Evolutionary conservation across 2,329 filamentous ascomycete species (phyloP), one percentile per base, ranked within the genome.

Genomic region (Fusarium decemcellulare): DNA sequence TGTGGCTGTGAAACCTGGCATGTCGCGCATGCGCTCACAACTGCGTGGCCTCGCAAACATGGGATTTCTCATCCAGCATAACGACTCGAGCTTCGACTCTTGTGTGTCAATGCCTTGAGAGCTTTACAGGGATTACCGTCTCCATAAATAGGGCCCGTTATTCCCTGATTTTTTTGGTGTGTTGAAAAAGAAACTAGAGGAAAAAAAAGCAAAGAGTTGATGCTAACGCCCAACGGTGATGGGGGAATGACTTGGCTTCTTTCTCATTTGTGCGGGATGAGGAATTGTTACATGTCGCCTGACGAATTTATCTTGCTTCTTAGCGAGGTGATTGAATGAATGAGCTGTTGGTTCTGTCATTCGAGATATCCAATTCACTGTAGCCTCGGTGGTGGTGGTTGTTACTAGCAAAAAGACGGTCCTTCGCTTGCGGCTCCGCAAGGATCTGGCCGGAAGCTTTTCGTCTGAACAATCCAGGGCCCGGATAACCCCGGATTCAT

Each of bases 401-500:
- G 39, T 9, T 34, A 37, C 39, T 42, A 42, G 51, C 34, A 32
- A 16, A 12, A 12, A 36, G 47, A 34, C 16, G 14, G 15, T 18
- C 16, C 5, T 23, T 23, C 8, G 7, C 15, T 30, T 59, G 23
- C 34, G 42, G 55, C 46, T 59, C 47, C 60, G 50, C 48, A 62
- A 42, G 27, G 46, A 15, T 37, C 42, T 47, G 43, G 32, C 63
- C 68, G 63, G 69, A 32, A 43, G 27, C 62, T 68, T 68, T 51
- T 71, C 68, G 63, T 70, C 57, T 34, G 39, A 53, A 54, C 34
- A 59, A 34, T 18, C 34, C 15, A 40, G 46, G 32, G 23, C 40
- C 60, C 66, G 66, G 62, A 44, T 62, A 29, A 62, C 64, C 50
- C 66, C 59, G 66, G 66, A 63, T 69, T 64, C 43, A 46, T 18